Evolutionary conservation across 2,329 filamentous ascomycete genomes (phyloP).

Genomic region (Aspergillus unguis): DNA sequence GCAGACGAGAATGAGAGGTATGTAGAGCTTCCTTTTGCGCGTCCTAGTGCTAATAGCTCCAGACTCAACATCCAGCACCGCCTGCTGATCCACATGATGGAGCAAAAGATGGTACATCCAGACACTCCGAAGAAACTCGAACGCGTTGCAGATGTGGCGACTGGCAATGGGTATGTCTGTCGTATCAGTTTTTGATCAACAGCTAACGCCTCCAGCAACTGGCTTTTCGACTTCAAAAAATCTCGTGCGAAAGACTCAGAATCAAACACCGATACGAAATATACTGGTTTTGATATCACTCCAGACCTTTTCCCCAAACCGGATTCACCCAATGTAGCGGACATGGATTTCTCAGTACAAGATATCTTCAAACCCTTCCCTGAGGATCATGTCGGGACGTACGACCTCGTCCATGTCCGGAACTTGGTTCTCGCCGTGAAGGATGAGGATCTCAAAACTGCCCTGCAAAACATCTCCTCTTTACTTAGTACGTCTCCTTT

Average conservation of each 20-base stretch:
- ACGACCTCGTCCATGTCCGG: slow-evolving; percentile 5
- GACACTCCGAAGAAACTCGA: background rate
- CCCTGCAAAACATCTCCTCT: slow-evolving; percentile 2
- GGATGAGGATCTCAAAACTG: background rate
- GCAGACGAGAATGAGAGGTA: slow-evolving; percentile 2
- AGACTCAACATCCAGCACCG: slow-evolving; percentile 7
- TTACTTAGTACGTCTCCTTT: background rate
- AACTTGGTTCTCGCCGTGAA: background rate
- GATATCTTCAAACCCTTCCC: slow-evolving; percentile 7
- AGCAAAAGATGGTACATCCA: background rate
- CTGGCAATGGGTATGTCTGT: slow-evolving; percentile 2
- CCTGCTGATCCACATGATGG: slow-evolving; percentile 5
- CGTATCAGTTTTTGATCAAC: background rate
- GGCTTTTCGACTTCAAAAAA: slow-evolving; percentile 3
- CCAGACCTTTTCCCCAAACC: background rate
- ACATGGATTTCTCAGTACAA: slow-evolving; percentile 5
- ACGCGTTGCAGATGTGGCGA: slow-evolving; percentile 1
- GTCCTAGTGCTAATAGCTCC: background rate
- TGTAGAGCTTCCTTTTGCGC: no score
- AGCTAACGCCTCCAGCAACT: background rate
- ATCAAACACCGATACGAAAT: background rate
- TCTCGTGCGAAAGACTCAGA: background rate
- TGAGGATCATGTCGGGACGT: slow-evolving; percentile 1
- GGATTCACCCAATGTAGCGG: background rate
- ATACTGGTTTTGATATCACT: slow-evolving; percentile 4